Conservation (phyloP, 164 flowering plant genomes). For the Aristolochia fimbriata region DNA sequence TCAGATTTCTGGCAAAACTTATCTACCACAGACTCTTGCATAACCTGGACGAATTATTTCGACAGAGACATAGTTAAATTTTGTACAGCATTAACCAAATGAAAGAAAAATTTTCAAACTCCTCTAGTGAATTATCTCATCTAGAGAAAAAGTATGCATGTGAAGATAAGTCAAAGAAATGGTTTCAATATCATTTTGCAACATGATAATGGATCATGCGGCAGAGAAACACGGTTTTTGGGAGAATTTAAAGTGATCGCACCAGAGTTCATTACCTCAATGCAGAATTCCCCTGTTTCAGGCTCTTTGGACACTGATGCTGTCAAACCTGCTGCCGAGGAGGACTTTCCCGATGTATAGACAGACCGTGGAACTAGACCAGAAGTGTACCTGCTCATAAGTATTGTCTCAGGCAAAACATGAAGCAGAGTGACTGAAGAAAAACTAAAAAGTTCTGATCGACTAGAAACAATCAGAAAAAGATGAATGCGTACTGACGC, state of each 20-base stretch:
- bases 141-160: no score
- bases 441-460: background rate
- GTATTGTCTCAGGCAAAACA: no score
- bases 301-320: constrained; percentile 99
- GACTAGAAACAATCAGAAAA: background rate
- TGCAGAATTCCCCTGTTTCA: constrained; percentile 98
- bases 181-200: no score
- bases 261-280: constrained; percentile 49
- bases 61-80: no score
- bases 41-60: no score
- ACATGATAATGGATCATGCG: no score
- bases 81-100: no score
- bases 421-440: background rate
- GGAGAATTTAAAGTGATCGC: background rate
- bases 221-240: background rate
- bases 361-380: constrained; percentile 88
- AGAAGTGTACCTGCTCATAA: constrained; percentile 52
- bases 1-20: no score
- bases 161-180: no score
- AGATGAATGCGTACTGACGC: background rate
- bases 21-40: no score
- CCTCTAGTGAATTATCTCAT: no score
- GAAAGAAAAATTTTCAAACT: no score
- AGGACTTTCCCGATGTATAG: constrained; percentile 95
- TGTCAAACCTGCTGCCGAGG: constrained; percentile 98